Evolutionary conservation across 805 yeast genomes (phyloP), one percentile per base, ranked within the genome.

Genomic region (Metschnikowia picachoensis): DNA sequence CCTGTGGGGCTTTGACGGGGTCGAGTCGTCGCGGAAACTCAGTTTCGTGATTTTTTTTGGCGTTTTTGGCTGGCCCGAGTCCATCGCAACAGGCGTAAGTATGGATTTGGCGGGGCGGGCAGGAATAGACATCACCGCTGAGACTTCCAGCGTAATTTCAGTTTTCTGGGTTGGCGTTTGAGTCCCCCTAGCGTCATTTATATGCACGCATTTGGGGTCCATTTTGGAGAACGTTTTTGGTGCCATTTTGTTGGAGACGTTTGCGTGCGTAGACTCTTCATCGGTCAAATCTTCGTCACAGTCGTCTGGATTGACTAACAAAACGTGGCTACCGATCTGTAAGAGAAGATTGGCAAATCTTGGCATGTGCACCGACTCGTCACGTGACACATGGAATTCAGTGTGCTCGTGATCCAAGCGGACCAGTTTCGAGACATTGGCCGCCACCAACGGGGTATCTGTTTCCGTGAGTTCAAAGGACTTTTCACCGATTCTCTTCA

Each of bases 271-370:
- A 20, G 20, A 45, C 50, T 77, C 78, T 29, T 78, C 82, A 39
- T 74, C 77, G 25, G 76, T 71, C 33, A 64, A 47, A 8, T 68
- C 73, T 44, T 72, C 78, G 20, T 74, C 76, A 15, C 64, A 67
- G 34, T 69, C 72, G 15, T 59, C 63, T 5, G 78, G 74, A 51
- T 81, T 81, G 28, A 83, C 63, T 39, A 80, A 58, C 1, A 78
- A 66, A n/a, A 69, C 55, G 44, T 82, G 80, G n/a, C 86, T 85
- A 53, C 87, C 81, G 43, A 92, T 75, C 58, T 88, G 92, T 43
- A 91, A 57, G 16, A 81, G 65, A 7, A 87, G 71, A 35, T 84
- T 84, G 38, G 76, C 71, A 35, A 80, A 73, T 44, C 77, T 74
- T 7, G 94, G 94, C 59, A 90, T 67, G 2, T 73, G 67, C 16